Conservation (phyloP, 2,329 filamentous ascomycete genomes). For the Aspergillus hiratsukae region DNA sequence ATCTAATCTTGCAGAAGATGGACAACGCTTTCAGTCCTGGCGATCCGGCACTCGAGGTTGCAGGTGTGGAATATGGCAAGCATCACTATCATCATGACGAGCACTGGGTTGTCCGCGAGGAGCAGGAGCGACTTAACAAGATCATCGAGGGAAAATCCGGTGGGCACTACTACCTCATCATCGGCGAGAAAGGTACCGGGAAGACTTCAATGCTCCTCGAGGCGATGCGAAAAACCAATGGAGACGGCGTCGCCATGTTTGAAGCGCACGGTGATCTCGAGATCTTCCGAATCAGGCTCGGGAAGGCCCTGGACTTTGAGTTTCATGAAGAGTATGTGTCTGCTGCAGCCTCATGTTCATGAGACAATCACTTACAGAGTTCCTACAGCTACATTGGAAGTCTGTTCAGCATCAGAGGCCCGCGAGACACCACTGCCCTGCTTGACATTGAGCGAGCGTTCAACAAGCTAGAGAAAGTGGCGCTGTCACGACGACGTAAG, state of each 20-base stretch:
- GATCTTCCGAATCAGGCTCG: conserved; percentile 87
- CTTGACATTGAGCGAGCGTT: conserved; percentile 94
- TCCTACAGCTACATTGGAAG: conserved; percentile 64
- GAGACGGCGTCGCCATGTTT: conserved; percentile 87
- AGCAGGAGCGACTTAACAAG: conserved; percentile 75
- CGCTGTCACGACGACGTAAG: conserved; percentile 58
- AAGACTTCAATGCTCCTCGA: conserved; percentile 97
- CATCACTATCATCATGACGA: conserved; percentile 43
- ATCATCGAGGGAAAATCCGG: conserved; percentile 69
- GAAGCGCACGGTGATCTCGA: conserved; percentile 94
- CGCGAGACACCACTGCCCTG: conserved; percentile 83
- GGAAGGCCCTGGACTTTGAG: conserved; percentile 92
- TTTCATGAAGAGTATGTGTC: conserved; percentile 83
- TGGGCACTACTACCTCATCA: conserved; percentile 85
- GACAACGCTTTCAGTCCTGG: conserved; percentile 85
- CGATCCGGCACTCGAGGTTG: conserved; percentile 81
- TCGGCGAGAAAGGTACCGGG: conserved; percentile 93
- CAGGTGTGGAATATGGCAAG: conserved; percentile 49
- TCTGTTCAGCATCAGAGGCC: conserved; percentile 90
- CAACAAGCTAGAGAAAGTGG: conserved; percentile 97
- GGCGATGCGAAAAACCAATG: conserved; percentile 88
- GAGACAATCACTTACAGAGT: conserved; percentile 7
- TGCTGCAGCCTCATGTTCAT: background rate
- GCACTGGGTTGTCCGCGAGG: conserved; percentile 78
- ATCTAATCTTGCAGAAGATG: conserved; percentile 87